Evolutionary conservation across 2,329 filamentous ascomycete species (phyloP), one percentile per base, ranked within the genome.

Genomic region (Colletotrichum tropicale): DNA sequence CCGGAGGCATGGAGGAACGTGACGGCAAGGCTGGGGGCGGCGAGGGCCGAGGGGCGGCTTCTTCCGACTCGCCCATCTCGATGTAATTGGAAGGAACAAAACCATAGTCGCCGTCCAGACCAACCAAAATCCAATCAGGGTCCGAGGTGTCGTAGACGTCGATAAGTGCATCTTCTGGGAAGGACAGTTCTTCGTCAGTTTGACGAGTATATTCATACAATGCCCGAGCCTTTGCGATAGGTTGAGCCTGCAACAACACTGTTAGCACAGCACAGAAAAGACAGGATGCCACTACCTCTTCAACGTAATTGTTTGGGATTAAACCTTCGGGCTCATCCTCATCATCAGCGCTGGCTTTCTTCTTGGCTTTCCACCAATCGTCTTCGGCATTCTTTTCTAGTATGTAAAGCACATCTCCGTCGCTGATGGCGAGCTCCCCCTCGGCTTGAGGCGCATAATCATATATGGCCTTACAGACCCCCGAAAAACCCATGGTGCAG

Each of bases 51-150:
- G 55, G 85, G 36, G 87, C 85, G 34, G 86, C 82, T 12, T 81
- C 79, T 8, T 80, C 82, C 32, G 83, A 83, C 55, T 90, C 88
- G 62, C 88, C 84, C 67, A 95, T 85, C 79, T 98, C 95, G 78
- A 98, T 98, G 83, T 99, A 99, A 85, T 98, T 99, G 76, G 96
- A 92, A 5, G 97, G 97, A 70, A 95, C 97, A 84, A 99, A 99
- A 65, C 97, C 97, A 87, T 93, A 99, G 78, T 98, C 95, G 69
- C 91, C 92, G 79, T 96, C 93, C 60, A 93, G 88, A 21, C 96
- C 96, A 34, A 98, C 96, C 66, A 99, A 88, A 77, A 97, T 98
- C 97, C 97, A 99, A 85, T 99, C 97, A 16, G 95, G 95, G 84
- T 99, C 97, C 7, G 95, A 94, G 12, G 90, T 93, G 84, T 99